Evolutionary conservation across 2,329 filamentous ascomycete species (phyloP), one percentile per base, ranked within the genome.

Genomic region (Colletotrichum agaves): DNA sequence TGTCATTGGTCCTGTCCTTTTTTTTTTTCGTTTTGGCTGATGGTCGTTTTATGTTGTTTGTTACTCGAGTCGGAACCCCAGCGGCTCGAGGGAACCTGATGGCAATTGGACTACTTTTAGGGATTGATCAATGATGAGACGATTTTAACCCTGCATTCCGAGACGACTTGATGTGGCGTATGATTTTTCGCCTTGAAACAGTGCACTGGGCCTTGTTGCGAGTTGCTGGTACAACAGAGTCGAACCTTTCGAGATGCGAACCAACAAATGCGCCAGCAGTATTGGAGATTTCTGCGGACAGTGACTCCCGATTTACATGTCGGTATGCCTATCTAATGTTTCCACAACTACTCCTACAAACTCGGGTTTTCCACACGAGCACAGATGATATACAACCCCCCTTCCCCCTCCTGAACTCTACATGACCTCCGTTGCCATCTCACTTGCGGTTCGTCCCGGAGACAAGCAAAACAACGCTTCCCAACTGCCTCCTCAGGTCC

Each of bases 401-500:
- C 35, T n/a, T n/a, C 41, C 56, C 41, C 49, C 46, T 33, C 47
- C 27, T 8, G 5, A 7, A 56, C 56, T 61, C 41, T 19, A 50
- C 43, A 49, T 49, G 62, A 37, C 8, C 44, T 19, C 13, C 1
- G 13, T 17, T 19, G 12, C 4, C 53, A 46, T 27, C 3, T 67
- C 49, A 69, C 49, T 57, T 58, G 8, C 33, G 50, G 13, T 80
- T 78, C 6, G 79, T 83, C 1, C 91, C 91, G 63, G 88, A 90
- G 10, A 98, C 91, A 56, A 98, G 81, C 74, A 98, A 77, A 15
- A 97, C 85, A 11, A 93, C 92, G 77, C 93, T 97, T 13, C 95
- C 96, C 67, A 98, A 81, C 81, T 98, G 96, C 74, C 95, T 87
- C 76, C 89, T 87, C 71, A 98, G 73, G 79, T 99, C 96, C 79